Conservation (phyloP, 2,329 filamentous ascomycete species). For the Aspergillus latus region DNA sequence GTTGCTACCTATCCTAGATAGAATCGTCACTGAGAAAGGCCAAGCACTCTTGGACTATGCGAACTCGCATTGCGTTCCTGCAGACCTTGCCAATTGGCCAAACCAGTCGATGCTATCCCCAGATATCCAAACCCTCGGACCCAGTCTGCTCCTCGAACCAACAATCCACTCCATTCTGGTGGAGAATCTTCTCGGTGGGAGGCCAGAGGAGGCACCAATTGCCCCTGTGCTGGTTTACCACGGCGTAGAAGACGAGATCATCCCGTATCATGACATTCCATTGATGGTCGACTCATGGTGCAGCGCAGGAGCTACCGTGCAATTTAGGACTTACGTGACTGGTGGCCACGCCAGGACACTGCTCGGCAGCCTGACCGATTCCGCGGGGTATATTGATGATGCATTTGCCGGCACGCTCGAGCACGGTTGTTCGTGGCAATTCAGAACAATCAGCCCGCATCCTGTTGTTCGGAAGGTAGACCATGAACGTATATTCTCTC, state of each 20-base stretch:
- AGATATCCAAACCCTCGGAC: slow-evolving; percentile 23
- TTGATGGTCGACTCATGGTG: slow-evolving; percentile 3
- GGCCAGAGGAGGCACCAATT: slow-evolving; percentile 24
- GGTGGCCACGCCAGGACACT: slow-evolving; percentile 30
- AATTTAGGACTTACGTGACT: slow-evolving; percentile 25
- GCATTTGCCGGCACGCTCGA: slow-evolving; percentile 24
- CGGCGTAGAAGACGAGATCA: slow-evolving; percentile 27
- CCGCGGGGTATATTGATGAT: slow-evolving; percentile 23
- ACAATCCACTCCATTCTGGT: not conserved
- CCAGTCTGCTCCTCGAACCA: not conserved
- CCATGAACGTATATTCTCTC: not conserved
- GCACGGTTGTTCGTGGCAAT: not conserved
- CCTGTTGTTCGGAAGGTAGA: not conserved
- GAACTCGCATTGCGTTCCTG: slow-evolving; percentile 20
- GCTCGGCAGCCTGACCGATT: slow-evolving; percentile 19
- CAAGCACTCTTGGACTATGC: slow-evolving; percentile 17
- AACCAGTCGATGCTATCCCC: slow-evolving; percentile 25
- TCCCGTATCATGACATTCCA: slow-evolving; percentile 6
- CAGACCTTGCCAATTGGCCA: slow-evolving; percentile 19
- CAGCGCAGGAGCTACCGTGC: slow-evolving; percentile 22
- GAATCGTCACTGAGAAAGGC: slow-evolving; percentile 23
- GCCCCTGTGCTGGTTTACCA: slow-evolving; percentile 31
- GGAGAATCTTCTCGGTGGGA: slow-evolving; percentile 21
- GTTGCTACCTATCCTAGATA: slow-evolving; percentile 22
- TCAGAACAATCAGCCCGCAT: not conserved